Percentiles rank a stretch among this genome's conserved stretches.
phyloP scores from a whole-genome alignment of 345 rosid species.

The Cardamine chenopodiifolia region DNA sequence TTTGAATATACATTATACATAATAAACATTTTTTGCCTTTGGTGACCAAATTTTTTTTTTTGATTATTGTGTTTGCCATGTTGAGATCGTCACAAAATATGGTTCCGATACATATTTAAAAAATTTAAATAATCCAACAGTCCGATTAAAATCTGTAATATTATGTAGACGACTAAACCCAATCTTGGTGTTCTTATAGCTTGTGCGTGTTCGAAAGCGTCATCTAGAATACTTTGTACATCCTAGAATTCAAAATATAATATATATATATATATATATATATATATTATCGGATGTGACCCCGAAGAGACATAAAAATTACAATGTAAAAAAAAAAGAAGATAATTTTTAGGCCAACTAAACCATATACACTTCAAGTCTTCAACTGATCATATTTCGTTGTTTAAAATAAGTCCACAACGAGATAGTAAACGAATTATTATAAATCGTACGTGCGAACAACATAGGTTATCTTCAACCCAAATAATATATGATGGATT shows the following conservation, averaged over 20 bases:
- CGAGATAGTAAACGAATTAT: not conserved
- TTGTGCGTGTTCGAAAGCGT: not conserved
- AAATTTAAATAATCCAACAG: not conserved
- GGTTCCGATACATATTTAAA: not conserved
- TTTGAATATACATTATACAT: conserved; percentile 16
- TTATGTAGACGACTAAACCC: not conserved
- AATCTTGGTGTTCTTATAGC: not conserved
- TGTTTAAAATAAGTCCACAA: not conserved
- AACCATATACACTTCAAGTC: not conserved
- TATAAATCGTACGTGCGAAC: conserved; percentile 17
- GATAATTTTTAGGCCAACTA: not conserved
- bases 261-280: no score
- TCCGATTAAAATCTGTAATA: not conserved
- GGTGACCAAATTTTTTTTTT: not conserved
- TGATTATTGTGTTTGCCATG: not conserved
- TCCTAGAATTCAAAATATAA: no score
- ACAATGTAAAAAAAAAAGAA: no score
- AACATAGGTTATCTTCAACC: conserved; percentile 6
- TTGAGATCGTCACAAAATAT: not conserved
- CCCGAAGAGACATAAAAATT: not conserved
- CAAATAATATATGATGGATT: not conserved
- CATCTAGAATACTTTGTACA: not conserved
- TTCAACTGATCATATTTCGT: not conserved
- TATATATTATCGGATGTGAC: not conserved
- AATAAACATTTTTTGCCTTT: not conserved